Conservation (phyloP, 352 stramenopile species). For the Phytopythium chamaehyphon region DNA sequence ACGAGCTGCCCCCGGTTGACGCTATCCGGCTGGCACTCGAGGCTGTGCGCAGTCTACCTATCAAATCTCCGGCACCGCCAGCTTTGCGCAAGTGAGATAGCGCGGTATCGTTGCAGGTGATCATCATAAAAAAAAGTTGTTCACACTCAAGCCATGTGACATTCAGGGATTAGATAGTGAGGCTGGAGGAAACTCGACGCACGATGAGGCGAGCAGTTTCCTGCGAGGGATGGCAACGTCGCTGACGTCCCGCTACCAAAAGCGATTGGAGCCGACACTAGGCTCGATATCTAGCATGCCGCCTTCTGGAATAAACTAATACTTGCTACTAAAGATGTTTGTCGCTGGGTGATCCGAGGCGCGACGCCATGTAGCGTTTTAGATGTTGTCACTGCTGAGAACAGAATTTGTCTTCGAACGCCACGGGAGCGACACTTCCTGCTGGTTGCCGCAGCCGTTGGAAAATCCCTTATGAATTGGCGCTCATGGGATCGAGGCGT, state of each 20-base stretch:
- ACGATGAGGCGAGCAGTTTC: background rate
- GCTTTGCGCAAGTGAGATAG: constrained; percentile 23
- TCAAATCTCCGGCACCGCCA: constrained; percentile 12
- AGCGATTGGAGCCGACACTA: no score
- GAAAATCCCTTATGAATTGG: background rate
- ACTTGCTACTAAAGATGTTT: no score
- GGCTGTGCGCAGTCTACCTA: constrained; percentile 53
- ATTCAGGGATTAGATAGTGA: constrained; percentile 1
- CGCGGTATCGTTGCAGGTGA: background rate
- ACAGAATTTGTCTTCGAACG: no score
- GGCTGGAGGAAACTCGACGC: background rate
- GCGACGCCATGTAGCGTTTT: no score
- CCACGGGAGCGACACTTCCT: background rate
- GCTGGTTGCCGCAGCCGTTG: background rate
- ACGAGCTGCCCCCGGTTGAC: constrained; percentile 52
- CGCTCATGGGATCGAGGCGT: constrained; percentile 19
- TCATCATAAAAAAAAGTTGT: background rate
- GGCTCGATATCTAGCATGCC: no score
- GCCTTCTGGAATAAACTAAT: no score
- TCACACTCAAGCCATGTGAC: constrained; percentile 5
- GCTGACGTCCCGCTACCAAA: no score
- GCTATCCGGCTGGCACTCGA: constrained; percentile 77
- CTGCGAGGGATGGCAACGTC: no score
- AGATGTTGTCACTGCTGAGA: no score
- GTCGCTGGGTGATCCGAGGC: no score